These are phyloP conservation scores for Mycena alexandri DNA, from an alignment of 768 basidiomycete genomes.

Conservation along the genomic window DNA sequence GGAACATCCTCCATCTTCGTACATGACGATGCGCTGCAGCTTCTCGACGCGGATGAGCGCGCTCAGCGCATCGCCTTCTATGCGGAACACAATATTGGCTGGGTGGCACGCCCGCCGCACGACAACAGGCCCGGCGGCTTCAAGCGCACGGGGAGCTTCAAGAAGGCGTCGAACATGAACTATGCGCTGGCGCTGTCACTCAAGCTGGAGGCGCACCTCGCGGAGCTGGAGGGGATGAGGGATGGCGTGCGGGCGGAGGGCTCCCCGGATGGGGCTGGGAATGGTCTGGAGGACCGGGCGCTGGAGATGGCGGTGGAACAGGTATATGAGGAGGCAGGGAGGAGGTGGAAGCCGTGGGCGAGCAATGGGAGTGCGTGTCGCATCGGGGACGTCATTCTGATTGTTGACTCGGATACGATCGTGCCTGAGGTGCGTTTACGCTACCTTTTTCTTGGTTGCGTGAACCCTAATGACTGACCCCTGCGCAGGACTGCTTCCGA, in stretches of 20 bases:
- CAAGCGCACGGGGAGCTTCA: constrained; percentile 85
- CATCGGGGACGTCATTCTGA: constrained; percentile 82
- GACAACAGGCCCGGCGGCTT: constrained; percentile 72
- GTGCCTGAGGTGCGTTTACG: constrained; percentile 72
- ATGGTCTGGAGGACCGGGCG: constrained; percentile 74
- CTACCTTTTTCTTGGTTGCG: background rate
- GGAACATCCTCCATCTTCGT: constrained; percentile 75
- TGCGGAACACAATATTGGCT: constrained; percentile 80
- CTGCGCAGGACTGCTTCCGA: constrained; percentile 80
- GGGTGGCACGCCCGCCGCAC: constrained; percentile 85
- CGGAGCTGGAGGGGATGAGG: constrained; percentile 55
- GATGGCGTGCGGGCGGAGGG: constrained; percentile 13
- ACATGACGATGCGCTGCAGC: constrained; percentile 86
- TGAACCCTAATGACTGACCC: background rate
- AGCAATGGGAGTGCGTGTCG: constrained; percentile 81
- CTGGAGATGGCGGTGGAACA: constrained; percentile 82
- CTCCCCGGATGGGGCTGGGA: constrained; percentile 52
- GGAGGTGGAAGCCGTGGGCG: constrained; percentile 80
- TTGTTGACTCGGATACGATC: constrained; percentile 53
- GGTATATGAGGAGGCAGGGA: constrained; percentile 68
- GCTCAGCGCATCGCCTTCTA: constrained; percentile 80
- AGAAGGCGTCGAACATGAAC: constrained; percentile 93
- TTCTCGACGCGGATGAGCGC: constrained; percentile 57
- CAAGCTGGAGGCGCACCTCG: constrained; percentile 67
- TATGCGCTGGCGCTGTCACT: constrained; percentile 78